Evolutionary conservation across 768 basidiomycete species (phyloP), one percentile per base, ranked within the genome.

Genomic region (Psilocybe cubensis): DNA sequence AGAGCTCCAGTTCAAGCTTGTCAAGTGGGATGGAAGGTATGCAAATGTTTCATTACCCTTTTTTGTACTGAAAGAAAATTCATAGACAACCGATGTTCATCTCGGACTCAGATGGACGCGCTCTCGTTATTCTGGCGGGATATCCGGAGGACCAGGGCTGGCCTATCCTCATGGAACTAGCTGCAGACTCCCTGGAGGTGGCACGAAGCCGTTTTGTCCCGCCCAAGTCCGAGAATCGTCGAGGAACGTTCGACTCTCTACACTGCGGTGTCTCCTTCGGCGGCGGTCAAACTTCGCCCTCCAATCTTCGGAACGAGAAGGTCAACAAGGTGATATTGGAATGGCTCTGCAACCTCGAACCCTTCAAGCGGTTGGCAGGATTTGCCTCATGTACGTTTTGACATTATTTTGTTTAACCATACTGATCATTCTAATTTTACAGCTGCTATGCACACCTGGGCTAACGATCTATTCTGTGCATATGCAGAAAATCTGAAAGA

Each of bases 1-100:
- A 10, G 18, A 49, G 42, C 44, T 42, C 12, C n/a, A 45, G 9
- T 56, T 56, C 17, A 28, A 25, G 12, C 18, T 54, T 1, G 21
- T 33, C 6, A 31, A 49, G 14, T 60, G 58, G 58, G 48, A 59
- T 28, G 58, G 58, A 3, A 5, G 17, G 58, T 59, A 24, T 20
- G 58, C 28, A 11, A 7, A 11, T 25, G 11, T 2, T 4, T 25
- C 12, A 25, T 5, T 27, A 2, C 12, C 46, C 23, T 24, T 25
- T 18, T 5, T 5, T 14, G 10, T 25, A n/a, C 7, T 8, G 8
- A 24, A 11, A 24, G 17, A 14, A 25, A 2, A 7, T 5, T 14
- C 27, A 27, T n/a, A 47, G 46, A 9, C 6, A 7, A 2, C 21
- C 46, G 10, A 23, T 47, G 20, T 27, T 28, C 7, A 25, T 47